phyloP scores from a whole-genome alignment of 73 alveolate genomes.

The Paramecium biaurelia region DNA sequence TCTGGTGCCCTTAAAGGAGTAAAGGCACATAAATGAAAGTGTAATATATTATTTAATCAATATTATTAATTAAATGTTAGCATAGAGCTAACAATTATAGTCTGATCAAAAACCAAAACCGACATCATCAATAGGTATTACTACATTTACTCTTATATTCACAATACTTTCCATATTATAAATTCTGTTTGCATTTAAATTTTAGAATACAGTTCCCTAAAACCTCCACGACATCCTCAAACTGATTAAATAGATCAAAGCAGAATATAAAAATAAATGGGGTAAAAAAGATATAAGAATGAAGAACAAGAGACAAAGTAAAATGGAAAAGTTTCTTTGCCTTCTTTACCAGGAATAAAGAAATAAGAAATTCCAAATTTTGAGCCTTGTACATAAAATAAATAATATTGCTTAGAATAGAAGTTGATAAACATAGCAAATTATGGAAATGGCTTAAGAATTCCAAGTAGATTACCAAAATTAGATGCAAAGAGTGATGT shows the following conservation, averaged over 20 bases:
- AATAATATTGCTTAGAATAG: not conserved
- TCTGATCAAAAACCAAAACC: not conserved
- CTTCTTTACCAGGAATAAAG: not conserved
- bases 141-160: not conserved
- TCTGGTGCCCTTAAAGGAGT: conserved; percentile 61
- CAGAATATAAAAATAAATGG: not conserved
- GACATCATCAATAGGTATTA: not conserved
- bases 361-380: not conserved
- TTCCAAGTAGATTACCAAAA: conserved; percentile 30
- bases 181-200: not conserved
- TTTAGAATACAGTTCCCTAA: conserved; percentile 20
- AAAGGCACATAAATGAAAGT: conserved; percentile 44
- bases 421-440: not conserved
- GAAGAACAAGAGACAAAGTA: not conserved
- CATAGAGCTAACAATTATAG: conserved; percentile 11
- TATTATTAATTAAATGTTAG: not conserved
- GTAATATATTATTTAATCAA: not conserved
- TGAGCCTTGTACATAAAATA: not conserved
- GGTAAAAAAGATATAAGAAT: conserved; percentile 6
- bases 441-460: conserved; percentile 42
- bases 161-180: not conserved
- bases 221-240: conserved; percentile 48
- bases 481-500: conserved; percentile 26
- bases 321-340: conserved; percentile 19
- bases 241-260: not conserved